phyloP scores from a whole-genome alignment of 2,329 filamentous ascomycete species.

The Blastomyces silverae region DNA sequence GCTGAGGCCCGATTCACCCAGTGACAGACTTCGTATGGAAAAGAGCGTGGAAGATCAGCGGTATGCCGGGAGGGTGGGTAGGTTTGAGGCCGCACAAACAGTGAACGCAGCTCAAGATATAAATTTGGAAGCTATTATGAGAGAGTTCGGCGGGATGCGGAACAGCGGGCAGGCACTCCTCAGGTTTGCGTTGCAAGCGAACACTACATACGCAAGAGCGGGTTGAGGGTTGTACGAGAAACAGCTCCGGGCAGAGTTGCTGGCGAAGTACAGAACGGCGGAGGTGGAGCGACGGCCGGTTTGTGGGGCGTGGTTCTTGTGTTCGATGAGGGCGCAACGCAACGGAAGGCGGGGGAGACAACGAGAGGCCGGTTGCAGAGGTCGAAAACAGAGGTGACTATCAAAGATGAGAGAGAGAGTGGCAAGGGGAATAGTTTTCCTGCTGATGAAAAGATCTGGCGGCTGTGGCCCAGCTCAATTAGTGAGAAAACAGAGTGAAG shows the following conservation, averaged over 20 bases:
- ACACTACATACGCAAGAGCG: slow-evolving; percentile 10
- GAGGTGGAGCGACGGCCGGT: neutral
- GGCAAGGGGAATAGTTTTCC: neutral
- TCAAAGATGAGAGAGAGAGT: neutral
- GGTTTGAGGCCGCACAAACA: neutral
- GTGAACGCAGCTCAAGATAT: neutral
- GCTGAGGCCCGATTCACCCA: neutral
- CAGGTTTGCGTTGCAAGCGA: neutral
- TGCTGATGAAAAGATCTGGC: neutral
- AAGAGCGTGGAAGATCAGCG: neutral
- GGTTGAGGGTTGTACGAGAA: slow-evolving; percentile 8
- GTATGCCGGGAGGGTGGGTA: neutral
- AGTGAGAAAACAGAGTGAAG: neutral
- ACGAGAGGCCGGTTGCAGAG: slow-evolving; percentile 11
- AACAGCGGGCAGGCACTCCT: slow-evolving; percentile 11
- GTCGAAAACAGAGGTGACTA: slow-evolving; percentile 16
- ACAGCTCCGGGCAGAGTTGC: neutral
- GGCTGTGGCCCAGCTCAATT: neutral
- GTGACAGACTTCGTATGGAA: neutral
- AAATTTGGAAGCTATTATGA: neutral
- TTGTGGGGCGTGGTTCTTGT: slow-evolving; percentile 1
- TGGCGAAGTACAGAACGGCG: neutral
- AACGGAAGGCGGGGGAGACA: slow-evolving; percentile 14
- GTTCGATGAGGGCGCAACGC: slow-evolving; percentile 10
- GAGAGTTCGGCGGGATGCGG: neutral